Evolutionary conservation across 768 basidiomycete species (phyloP).

Genomic region (Lactarius sanguifluus): DNA sequence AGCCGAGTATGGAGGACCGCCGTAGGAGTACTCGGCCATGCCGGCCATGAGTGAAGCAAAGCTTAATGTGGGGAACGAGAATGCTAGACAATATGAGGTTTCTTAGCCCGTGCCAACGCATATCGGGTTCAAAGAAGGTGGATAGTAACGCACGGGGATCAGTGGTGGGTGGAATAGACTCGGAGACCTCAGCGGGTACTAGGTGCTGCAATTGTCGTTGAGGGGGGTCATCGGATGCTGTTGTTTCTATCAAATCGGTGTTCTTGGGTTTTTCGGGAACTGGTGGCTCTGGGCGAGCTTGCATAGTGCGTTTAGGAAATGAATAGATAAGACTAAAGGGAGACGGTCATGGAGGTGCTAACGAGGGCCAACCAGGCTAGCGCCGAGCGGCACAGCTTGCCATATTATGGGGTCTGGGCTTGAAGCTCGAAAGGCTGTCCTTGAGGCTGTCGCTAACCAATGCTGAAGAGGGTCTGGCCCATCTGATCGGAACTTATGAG

Average conservation of each 20-base stretch:
- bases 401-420: neutral
- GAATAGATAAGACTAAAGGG: neutral
- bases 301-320: neutral
- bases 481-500: too few species aligned
- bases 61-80: conserved; percentile 60
- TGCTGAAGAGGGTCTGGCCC: too few species aligned
- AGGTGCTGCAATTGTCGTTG: conserved; percentile 48
- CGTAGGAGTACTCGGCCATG: conserved; percentile 60
- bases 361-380: neutral
- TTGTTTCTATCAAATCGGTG: conserved; percentile 49
- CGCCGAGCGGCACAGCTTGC: neutral
- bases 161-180: conserved; percentile 53
- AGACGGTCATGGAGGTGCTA: neutral
- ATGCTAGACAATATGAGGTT: conserved; percentile 52
- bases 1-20: conserved; percentile 53
- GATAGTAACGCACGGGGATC: conserved; percentile 45
- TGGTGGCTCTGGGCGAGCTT: conserved; percentile 8
- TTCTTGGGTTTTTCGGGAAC: conserved; percentile 50
- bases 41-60: conserved; percentile 56
- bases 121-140: conserved; percentile 9
- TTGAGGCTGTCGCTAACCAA: too few species aligned
- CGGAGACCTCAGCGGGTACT: conserved; percentile 62
- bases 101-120: conserved; percentile 38
- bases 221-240: conserved; percentile 37
- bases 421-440: neutral